Percentiles rank a stretch among this genome's conserved stretches.
Conservation (phyloP, 1,284 basidiomycete genomes). For the Heterobasidion irregulare region DNA sequence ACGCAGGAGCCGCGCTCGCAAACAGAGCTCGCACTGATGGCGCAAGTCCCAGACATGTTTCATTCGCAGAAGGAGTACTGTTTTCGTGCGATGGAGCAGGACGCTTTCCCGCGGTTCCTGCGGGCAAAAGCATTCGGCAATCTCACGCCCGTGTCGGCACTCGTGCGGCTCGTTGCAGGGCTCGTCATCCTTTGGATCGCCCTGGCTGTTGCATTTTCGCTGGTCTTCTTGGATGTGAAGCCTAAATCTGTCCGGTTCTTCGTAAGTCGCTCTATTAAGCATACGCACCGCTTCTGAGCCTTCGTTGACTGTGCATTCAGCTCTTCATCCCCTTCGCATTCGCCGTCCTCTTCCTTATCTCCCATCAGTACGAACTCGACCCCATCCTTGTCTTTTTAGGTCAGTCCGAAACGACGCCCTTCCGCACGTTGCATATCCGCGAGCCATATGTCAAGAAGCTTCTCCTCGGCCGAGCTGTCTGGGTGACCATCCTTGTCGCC, state of each 20-base stretch:
- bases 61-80: conserved; percentile 97
- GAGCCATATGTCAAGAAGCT: conserved; percentile 92
- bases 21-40: conserved; percentile 69
- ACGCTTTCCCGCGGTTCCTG: conserved; percentile 95
- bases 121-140: conserved; percentile 96
- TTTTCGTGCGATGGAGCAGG: conserved; percentile 94
- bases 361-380: conserved; percentile 95
- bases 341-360: conserved; percentile 83
- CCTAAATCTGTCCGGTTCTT: conserved; percentile 89
- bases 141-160: conserved; percentile 82
- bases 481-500: conserved; percentile 70
- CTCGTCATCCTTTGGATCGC: conserved; percentile 89
- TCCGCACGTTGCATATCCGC: conserved; percentile 81
- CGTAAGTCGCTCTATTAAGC: conserved; percentile 49
- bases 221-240: conserved; percentile 89
- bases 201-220: conserved; percentile 81
- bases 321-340: conserved; percentile 93
- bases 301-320: conserved; percentile 31
- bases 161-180: conserved; percentile 80
- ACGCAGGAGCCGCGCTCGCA: conserved; percentile 63
- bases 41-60: conserved; percentile 95
- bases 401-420: conserved; percentile 86
- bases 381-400: conserved; percentile 82
- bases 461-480: conserved; percentile 78
- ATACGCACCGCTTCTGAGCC: background rate